Conservation (phyloP, 345 rosid genomes). For the Passiflora organensis region DNA sequence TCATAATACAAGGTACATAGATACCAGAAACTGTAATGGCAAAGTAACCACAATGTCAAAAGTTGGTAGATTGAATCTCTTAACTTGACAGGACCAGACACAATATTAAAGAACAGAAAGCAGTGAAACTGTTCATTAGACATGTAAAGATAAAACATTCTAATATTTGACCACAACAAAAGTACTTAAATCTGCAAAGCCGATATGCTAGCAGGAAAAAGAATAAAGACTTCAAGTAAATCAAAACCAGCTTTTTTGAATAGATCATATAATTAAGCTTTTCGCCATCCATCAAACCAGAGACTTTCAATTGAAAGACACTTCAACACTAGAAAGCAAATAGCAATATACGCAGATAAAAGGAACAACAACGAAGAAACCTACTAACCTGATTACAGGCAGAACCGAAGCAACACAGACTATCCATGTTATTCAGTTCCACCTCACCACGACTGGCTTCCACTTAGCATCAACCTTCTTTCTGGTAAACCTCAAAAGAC, state of each 20-base stretch:
- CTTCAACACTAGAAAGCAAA: neutral
- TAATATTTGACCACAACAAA: neutral
- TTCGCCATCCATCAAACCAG: too few species aligned
- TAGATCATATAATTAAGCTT: neutral
- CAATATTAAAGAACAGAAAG: too few species aligned
- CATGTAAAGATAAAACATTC: neutral
- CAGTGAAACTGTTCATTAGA: too few species aligned
- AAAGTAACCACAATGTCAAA: too few species aligned
- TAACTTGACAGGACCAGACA: too few species aligned
- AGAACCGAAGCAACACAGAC: slow-evolving; percentile 1
- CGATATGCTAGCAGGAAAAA: neutral
- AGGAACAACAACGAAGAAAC: neutral
- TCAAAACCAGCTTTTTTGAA: neutral
- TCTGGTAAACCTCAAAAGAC: neutral
- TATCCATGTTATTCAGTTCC: neutral
- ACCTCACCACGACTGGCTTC: neutral
- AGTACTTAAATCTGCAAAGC: neutral
- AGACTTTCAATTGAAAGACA: neutral
- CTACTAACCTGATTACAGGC: neutral
- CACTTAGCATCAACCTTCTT: neutral
- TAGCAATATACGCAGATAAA: neutral
- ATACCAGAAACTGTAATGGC: too few species aligned
- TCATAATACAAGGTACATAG: too few species aligned
- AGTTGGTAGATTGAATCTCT: too few species aligned
- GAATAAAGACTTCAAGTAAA: neutral